A percentile compares a stretch with the other conserved stretches of the same genome.
Evolutionary conservation across 208 protist species (phyloP).

Genomic region (Leishmania tarentolae): DNA sequence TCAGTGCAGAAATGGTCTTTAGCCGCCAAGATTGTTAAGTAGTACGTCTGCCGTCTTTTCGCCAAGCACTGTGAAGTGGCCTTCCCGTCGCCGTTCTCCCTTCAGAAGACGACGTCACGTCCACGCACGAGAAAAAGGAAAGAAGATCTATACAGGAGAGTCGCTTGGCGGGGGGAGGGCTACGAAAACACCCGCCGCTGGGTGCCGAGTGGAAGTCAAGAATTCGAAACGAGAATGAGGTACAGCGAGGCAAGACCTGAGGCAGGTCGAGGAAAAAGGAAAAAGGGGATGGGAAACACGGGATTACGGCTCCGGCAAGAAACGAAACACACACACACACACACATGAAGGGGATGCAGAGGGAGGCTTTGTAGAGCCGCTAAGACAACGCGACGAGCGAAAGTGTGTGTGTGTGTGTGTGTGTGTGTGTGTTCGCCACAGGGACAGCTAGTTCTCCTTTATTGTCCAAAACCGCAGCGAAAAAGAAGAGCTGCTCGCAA

Average conservation of each 20-base stretch:
- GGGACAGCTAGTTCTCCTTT: not conserved
- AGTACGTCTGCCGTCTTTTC: not conserved
- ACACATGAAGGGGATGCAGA: not conserved
- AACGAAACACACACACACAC: not conserved
- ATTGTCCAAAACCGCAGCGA: not conserved
- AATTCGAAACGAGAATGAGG: not conserved
- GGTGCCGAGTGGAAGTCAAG: not conserved
- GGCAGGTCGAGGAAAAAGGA: not conserved
- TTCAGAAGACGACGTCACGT: not conserved
- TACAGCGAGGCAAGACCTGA: not conserved
- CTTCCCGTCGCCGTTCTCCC: no score
- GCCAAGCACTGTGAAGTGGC: not conserved
- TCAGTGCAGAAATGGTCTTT: not conserved
- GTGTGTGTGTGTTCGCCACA: no score
- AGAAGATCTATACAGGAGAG: not conserved
- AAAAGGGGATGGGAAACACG: not conserved
- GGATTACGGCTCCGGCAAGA: not conserved
- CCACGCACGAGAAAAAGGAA: not conserved
- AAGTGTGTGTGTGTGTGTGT: no score
- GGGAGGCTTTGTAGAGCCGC: not conserved
- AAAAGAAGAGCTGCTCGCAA: not conserved
- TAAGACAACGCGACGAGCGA: not conserved
- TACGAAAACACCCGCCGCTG: not conserved
- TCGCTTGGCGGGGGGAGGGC: not conserved
- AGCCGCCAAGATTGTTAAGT: not conserved